A percentile compares a stretch with the other conserved stretches of the same genome.
phyloP scores from a whole-genome alignment of 208 protist genomes.

The Herpetomonas samuelpessoai region DNA sequence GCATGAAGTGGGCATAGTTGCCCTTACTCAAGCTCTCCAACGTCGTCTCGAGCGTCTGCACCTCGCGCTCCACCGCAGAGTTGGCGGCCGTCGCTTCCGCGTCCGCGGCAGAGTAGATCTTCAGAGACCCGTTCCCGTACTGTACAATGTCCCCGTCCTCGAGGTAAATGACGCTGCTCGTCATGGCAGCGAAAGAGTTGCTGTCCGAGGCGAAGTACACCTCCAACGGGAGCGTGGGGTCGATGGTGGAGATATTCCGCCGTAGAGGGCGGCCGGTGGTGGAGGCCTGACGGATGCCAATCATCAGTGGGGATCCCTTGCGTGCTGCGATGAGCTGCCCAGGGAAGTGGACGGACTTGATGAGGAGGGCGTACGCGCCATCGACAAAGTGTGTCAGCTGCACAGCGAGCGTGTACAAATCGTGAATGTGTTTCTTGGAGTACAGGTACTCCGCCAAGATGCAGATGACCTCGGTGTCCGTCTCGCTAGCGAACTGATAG shows the following conservation, averaged over 20 bases:
- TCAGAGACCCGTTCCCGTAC: constrained; percentile 42
- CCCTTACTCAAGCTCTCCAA: constrained; percentile 90
- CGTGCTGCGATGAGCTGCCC: constrained; percentile 86
- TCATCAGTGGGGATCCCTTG: constrained; percentile 90
- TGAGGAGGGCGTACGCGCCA: constrained; percentile 87
- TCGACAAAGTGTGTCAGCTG: constrained; percentile 63
- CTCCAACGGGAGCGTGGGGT: constrained; percentile 28
- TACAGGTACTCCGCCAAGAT: constrained; percentile 89
- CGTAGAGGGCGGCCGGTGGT: constrained; percentile 4
- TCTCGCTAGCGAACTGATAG: constrained; percentile 87
- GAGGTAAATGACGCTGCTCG: constrained; percentile 91
- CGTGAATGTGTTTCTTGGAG: constrained; percentile 31
- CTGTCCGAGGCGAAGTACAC: constrained; percentile 95
- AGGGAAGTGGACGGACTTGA: constrained; percentile 89
- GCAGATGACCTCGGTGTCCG: constrained; percentile 94
- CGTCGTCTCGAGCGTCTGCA: constrained; percentile 79
- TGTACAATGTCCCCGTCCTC: constrained; percentile 94
- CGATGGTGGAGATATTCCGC: background rate
- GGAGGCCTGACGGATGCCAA: constrained; percentile 70
- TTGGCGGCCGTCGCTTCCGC: constrained; percentile 1
- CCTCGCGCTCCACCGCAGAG: constrained; percentile 26
- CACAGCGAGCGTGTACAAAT: constrained; percentile 53
- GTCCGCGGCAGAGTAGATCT: constrained; percentile 49
- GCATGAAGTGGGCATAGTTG: constrained; percentile 95
- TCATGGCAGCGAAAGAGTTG: constrained; percentile 93